Evolutionary conservation across 176 grass and related monocot genomes (phyloP).

Genomic region (Carex parvula): DNA sequence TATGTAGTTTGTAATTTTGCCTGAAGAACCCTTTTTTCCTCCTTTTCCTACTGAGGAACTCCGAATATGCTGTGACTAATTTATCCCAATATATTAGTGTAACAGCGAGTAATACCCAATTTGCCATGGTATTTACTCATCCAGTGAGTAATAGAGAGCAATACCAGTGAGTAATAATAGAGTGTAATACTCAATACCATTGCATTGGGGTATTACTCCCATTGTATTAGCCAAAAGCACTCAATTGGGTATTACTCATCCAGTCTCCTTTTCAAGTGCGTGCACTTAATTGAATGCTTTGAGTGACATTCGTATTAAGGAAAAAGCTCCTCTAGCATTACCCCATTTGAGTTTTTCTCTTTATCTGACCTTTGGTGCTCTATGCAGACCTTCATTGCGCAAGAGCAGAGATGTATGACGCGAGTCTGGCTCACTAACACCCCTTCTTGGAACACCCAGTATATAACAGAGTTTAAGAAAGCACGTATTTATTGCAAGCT

Average conservation of each 20-base stretch:
- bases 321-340: neutral
- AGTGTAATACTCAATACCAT: too few species aligned
- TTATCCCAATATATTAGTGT: neutral
- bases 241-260: too few species aligned
- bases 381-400: conserved; percentile 74
- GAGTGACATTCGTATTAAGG: conserved; percentile 4
- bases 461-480: conserved; percentile 62
- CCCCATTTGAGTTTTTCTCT: neutral
- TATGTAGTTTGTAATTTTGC: conserved; percentile 3
- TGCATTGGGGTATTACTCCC: too few species aligned
- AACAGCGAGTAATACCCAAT: too few species aligned
- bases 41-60: neutral
- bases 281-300: neutral
- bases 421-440: conserved; percentile 71
- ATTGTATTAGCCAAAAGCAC: too few species aligned
- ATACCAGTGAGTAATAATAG: too few species aligned
- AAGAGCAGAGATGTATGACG: conserved; percentile 80
- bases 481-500: conserved; percentile 66
- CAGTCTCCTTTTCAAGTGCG: too few species aligned
- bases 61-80: neutral
- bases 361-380: conserved; percentile 20
- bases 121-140: too few species aligned
- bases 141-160: too few species aligned
- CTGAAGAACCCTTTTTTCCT: neutral
- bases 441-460: conserved; percentile 56